These are phyloP conservation scores for Crithidia mellificae DNA, from an alignment of 208 protist species.

Conservation along the genomic window DNA sequence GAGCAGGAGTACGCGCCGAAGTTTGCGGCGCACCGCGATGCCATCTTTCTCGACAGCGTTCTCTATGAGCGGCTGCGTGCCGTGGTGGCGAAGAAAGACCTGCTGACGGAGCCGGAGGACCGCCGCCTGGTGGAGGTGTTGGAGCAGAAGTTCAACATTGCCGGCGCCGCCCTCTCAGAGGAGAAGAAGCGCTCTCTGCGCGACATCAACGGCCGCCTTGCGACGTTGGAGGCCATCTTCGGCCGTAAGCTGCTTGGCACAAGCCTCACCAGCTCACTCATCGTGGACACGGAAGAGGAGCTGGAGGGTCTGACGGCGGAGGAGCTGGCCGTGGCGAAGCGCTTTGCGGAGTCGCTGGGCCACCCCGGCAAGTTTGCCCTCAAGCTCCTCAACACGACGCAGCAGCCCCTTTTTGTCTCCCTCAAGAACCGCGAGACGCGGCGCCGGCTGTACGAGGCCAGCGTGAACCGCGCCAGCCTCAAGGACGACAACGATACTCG, in stretches of 20 bases:
- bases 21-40: conserved; percentile 44
- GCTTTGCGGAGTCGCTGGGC: conserved; percentile 34
- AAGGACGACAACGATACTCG: conserved; percentile 41
- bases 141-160: conserved; percentile 38
- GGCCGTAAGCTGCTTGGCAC: conserved; percentile 44
- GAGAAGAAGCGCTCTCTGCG: conserved; percentile 41
- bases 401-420: conserved; percentile 42
- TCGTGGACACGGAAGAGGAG: conserved; percentile 36
- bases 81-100: conserved; percentile 28
- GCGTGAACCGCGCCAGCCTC: conserved; percentile 29
- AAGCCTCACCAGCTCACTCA: conserved; percentile 25
- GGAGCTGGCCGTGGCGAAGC: conserved; percentile 27
- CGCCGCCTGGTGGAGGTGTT: conserved; percentile 37
- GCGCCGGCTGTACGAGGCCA: conserved; percentile 43
- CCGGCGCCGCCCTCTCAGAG: conserved; percentile 40
- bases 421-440: conserved; percentile 42
- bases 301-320: conserved; percentile 39
- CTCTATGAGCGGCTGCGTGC: conserved; percentile 48
- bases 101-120: conserved; percentile 37
- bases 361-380: conserved; percentile 46
- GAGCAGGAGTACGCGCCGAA: conserved; percentile 46
- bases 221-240: conserved; percentile 42
- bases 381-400: conserved; percentile 50
- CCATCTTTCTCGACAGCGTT: conserved; percentile 45
- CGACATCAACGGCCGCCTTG: conserved; percentile 41